Percentiles rank a stretch among this genome's conserved stretches.
Conservation (phyloP, 495 filamentous ascomycete species). For the Tricharina praecox region DNA sequence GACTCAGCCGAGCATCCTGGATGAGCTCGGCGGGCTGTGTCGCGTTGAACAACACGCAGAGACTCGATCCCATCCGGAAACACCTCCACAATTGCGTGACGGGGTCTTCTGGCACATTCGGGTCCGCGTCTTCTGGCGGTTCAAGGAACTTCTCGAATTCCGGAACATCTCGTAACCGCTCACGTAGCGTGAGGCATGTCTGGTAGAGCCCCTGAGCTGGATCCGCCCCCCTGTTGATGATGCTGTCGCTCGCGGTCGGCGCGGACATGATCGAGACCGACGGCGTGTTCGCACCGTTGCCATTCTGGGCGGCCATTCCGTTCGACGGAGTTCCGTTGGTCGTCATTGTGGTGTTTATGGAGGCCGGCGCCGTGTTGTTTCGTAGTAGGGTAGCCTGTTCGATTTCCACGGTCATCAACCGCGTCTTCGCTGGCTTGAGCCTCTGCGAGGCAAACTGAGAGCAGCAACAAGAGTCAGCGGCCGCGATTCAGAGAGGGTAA, state of each 20-base stretch:
- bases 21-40: slow-evolving; percentile 49
- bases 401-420: slow-evolving; percentile 28
- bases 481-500: too few relatives aligned
- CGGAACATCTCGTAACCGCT: slow-evolving; percentile 64
- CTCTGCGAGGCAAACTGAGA: slow-evolving; percentile 28
- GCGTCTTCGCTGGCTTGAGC: slow-evolving; percentile 28
- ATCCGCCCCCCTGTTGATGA: slow-evolving; percentile 87
- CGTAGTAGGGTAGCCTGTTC: slow-evolving; percentile 22
- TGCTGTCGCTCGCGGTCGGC: slow-evolving; percentile 30
- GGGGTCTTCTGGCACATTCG: slow-evolving; percentile 46
- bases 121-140: slow-evolving; percentile 53
- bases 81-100: slow-evolving; percentile 84
- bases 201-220: slow-evolving; percentile 80
- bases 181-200: slow-evolving; percentile 70
- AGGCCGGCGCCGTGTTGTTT: slow-evolving; percentile 10
- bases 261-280: slow-evolving; percentile 13
- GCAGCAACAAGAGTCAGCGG: too few relatives aligned
- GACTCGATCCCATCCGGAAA: slow-evolving; percentile 64
- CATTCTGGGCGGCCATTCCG: slow-evolving; percentile 14
- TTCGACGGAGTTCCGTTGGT: slow-evolving; percentile 23
- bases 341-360: too few relatives aligned
- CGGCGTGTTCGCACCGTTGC: neutral
- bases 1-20: slow-evolving; percentile 36
- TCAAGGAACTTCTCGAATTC: slow-evolving; percentile 55
- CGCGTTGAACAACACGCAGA: slow-evolving; percentile 78